Percentiles rank a stretch among this genome's conserved stretches.
These are phyloP conservation scores for Rhynchosporium graminicola DNA, from an alignment of 2,329 filamentous ascomycete species.

Conservation along the genomic window DNA sequence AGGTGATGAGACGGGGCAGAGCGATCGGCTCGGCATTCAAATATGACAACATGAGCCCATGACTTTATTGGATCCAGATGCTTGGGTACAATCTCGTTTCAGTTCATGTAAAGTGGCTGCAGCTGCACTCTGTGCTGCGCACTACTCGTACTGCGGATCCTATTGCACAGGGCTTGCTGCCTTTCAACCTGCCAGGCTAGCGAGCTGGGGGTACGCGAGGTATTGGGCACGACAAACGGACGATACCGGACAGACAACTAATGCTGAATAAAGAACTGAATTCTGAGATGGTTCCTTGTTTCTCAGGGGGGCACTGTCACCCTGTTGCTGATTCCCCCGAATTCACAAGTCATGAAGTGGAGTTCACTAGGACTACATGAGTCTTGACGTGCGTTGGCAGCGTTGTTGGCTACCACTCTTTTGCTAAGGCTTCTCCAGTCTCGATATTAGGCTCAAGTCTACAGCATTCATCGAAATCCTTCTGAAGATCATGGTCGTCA, in stretches of 20 bases:
- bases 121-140: not conserved
- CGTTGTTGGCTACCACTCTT: not conserved
- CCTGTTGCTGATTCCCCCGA: too few relatives aligned
- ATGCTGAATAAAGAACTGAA: not conserved
- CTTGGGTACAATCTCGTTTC: not conserved
- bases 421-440: not conserved
- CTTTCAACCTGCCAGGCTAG: not conserved
- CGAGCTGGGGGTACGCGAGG: not conserved
- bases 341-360: not conserved
- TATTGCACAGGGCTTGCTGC: too few relatives aligned
- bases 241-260: not conserved
- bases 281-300: too few relatives aligned
- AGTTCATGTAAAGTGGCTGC: not conserved
- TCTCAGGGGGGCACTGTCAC: too few relatives aligned
- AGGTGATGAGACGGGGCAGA: constrained; percentile 1
- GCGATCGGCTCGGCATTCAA: not conserved
- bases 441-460: not conserved
- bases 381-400: not conserved
- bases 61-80: constrained; percentile 1
- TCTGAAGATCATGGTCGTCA: not conserved
- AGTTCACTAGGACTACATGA: not conserved
- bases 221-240: not conserved
- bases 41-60: not conserved
- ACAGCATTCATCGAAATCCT: too few relatives aligned
- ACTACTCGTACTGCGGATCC: not conserved